Conservation (phyloP, 495 filamentous ascomycete species). For the Endocarpon pusillum region DNA sequence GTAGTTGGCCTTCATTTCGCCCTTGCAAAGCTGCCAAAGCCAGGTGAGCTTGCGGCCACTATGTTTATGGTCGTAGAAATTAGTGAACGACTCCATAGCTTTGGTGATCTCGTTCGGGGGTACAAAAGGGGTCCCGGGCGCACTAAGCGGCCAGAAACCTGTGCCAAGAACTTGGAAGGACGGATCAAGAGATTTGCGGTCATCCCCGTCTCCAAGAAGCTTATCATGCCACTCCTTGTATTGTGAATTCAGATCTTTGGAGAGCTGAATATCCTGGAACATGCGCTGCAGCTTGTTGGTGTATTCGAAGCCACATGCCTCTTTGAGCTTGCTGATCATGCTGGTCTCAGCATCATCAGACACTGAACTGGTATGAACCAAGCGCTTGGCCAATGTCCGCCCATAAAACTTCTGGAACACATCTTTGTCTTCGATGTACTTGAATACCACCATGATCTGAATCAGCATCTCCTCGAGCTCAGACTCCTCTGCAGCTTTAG, state of each 20-base stretch:
- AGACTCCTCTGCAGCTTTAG: constrained; percentile 76
- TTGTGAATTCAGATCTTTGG: constrained; percentile 80
- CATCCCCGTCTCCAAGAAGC: constrained; percentile 42
- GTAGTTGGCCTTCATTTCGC: constrained; percentile 89
- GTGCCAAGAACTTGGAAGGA: constrained; percentile 83
- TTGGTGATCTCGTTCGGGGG: constrained; percentile 70
- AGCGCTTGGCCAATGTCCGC: constrained; percentile 81
- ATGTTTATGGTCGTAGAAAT: constrained; percentile 91
- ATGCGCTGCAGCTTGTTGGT: constrained; percentile 99
- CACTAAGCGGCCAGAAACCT: constrained; percentile 87
- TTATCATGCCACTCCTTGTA: constrained; percentile 59
- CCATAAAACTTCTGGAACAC: constrained; percentile 99
- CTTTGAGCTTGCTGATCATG: constrained; percentile 99
- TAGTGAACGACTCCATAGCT: constrained; percentile 74
- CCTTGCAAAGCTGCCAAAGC: constrained; percentile 97
- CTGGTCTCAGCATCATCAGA: constrained; percentile 96
- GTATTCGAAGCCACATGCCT: constrained; percentile 96
- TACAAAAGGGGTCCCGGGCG: constrained; percentile 70
- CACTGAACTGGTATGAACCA: constrained; percentile 86
- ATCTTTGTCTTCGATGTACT: constrained; percentile 99
- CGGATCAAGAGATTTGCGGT: constrained; percentile 48
- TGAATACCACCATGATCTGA: constrained; percentile 99
- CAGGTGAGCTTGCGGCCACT: constrained; percentile 90
- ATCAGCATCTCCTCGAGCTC: constrained; percentile 79
- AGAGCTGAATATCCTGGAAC: constrained; percentile 99